Evolutionary conservation across 2,329 filamentous ascomycete genomes (phyloP).

Genomic region (Fusarium sp.): DNA sequence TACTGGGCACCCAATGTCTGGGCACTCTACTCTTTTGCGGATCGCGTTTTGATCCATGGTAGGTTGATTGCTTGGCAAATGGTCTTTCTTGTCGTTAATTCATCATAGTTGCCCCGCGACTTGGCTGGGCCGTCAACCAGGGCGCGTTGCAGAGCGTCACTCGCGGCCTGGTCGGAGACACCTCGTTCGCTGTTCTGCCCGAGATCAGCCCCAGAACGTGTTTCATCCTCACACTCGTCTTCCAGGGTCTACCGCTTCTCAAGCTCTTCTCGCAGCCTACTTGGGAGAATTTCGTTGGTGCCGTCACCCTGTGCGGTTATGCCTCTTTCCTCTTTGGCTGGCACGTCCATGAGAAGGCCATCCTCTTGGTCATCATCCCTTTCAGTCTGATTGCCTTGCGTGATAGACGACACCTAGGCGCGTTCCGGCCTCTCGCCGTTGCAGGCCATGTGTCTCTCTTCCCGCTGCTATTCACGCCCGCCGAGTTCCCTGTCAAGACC

Average conservation of each 20-base stretch:
- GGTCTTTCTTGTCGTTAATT: constrained; percentile 15
- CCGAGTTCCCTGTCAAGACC: constrained; percentile 94
- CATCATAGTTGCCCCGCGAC: constrained; percentile 77
- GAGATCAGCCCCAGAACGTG: constrained; percentile 84
- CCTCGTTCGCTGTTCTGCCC: constrained; percentile 91
- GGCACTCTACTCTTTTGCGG: constrained; percentile 94
- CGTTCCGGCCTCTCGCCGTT: constrained; percentile 91
- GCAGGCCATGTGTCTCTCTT: constrained; percentile 96
- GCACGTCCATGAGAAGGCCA: constrained; percentile 98
- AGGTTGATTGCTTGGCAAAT: constrained; percentile 46
- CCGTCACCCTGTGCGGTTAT: constrained; percentile 92
- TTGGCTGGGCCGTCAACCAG: constrained; percentile 79
- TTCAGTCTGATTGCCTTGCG: constrained; percentile 93
- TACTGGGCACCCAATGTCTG: constrained; percentile 99
- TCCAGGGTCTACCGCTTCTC: constrained; percentile 82
- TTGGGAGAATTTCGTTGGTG: constrained; percentile 91
- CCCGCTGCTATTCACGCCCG: constrained; percentile 89
- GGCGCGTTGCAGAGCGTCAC: constrained; percentile 90
- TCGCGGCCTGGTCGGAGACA: constrained; percentile 91
- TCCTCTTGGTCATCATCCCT: constrained; percentile 92
- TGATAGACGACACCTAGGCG: constrained; percentile 89
- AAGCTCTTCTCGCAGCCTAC: constrained; percentile 85
- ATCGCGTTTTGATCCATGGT: constrained; percentile 86
- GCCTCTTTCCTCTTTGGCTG: constrained; percentile 97
- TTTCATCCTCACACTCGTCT: constrained; percentile 84